Evolutionary conservation across 2,329 filamentous ascomycete species (phyloP).

Genomic region (Ilyonectria sp.): DNA sequence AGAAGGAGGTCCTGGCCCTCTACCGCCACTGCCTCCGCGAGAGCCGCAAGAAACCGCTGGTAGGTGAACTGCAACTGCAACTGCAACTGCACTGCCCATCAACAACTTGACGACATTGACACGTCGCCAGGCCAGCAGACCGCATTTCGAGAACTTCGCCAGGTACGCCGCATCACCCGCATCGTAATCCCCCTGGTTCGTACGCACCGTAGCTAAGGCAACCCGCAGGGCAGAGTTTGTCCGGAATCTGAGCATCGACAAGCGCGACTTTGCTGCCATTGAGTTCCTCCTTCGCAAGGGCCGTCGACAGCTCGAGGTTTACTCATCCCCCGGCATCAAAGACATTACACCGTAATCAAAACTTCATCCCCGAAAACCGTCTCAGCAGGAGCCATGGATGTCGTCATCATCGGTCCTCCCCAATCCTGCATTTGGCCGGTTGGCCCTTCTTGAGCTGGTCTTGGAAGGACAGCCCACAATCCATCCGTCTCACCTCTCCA

Average conservation of each 20-base stretch:
- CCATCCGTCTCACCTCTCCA: background rate
- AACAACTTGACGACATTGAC: constrained; percentile 33
- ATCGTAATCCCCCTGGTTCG: background rate
- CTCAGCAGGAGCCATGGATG: background rate
- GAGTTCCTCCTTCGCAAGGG: constrained; percentile 90
- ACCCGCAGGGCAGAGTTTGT: constrained; percentile 80
- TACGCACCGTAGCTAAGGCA: constrained; percentile 17
- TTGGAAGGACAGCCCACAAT: background rate
- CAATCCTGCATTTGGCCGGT: background rate
- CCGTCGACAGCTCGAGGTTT: constrained; percentile 84
- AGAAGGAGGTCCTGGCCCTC: constrained; percentile 87
- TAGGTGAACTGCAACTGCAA: constrained; percentile 52
- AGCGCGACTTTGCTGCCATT: constrained; percentile 88
- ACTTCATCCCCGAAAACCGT: background rate
- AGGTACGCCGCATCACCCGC: constrained; percentile 62
- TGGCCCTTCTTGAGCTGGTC: constrained; percentile 13
- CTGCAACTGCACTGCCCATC: constrained; percentile 5
- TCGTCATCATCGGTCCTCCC: constrained; percentile 16
- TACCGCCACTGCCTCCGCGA: constrained; percentile 91
- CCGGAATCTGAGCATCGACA: constrained; percentile 77
- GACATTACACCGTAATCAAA: constrained; percentile 70
- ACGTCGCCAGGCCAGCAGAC: constrained; percentile 64
- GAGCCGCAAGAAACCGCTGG: constrained; percentile 83
- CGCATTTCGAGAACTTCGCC: constrained; percentile 75
- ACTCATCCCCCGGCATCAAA: constrained; percentile 84